A percentile compares a stretch with the other conserved stretches of the same genome.
Conservation (phyloP, 495 filamentous ascomycete species). For the Penicillium roqueforti region DNA sequence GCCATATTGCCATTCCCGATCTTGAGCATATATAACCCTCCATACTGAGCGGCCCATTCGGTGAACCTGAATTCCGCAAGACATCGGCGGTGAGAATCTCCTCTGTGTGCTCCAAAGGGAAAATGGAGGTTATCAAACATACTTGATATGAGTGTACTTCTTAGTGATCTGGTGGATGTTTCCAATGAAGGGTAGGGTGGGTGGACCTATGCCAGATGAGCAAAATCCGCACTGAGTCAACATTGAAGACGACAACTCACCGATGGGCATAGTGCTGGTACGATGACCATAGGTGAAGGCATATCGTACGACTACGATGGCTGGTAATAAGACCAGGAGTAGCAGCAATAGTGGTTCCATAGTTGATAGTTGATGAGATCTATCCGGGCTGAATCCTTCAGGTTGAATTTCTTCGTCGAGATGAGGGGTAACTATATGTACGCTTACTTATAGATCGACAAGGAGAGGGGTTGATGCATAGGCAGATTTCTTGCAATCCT, state of each 20-base stretch:
- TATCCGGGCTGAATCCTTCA: neutral
- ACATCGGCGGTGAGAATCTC: neutral
- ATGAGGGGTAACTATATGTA: neutral
- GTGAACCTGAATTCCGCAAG: neutral
- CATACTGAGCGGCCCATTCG: neutral
- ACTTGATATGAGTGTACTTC: neutral
- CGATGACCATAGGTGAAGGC: neutral
- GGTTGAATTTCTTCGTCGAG: neutral
- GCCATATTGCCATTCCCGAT: neutral
- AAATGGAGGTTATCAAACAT: constrained; percentile 17
- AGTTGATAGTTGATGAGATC: neutral
- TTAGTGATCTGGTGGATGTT: neutral
- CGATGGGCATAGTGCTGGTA: neutral
- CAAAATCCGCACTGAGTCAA: neutral
- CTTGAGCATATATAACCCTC: neutral
- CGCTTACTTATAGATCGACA: neutral
- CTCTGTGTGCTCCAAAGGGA: neutral
- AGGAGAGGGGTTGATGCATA: neutral
- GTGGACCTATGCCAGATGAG: neutral
- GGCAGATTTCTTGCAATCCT: too few relatives aligned
- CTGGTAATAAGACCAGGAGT: neutral
- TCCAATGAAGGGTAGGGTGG: neutral
- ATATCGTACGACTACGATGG: neutral
- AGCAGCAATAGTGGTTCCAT: neutral
- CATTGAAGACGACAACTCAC: neutral